phyloP scores from a whole-genome alignment of 306 rosid species.

The Calophaca sinica region DNA sequence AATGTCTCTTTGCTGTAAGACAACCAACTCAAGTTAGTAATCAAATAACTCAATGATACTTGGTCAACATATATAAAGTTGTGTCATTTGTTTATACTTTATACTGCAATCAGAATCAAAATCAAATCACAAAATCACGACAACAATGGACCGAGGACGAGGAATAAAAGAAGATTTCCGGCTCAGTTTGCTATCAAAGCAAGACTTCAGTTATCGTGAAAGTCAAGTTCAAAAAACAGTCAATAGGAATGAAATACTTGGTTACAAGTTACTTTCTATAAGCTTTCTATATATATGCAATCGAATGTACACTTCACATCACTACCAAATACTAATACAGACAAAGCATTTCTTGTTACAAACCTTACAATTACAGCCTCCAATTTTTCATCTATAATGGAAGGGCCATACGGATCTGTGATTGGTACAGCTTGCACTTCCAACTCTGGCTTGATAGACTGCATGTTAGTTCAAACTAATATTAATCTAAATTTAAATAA shows the following conservation, averaged over 20 bases:
- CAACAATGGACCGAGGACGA: conserved; percentile 2
- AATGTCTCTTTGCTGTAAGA: conserved; percentile 88
- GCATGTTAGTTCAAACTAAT: conserved; percentile 37
- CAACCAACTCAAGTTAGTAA: conserved; percentile 44
- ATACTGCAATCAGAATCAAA: background rate
- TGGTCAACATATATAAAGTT: conserved; percentile 26
- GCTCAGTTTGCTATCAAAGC: conserved; percentile 28
- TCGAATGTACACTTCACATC: conserved; percentile 17
- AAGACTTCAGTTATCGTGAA: background rate
- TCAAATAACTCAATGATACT: conserved; percentile 16
- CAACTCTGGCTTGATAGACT: conserved; percentile 87
- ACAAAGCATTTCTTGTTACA: conserved; percentile 31
- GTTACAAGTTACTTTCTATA: conserved; percentile 13
- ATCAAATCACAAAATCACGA: conserved; percentile 34
- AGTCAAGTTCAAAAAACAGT: background rate
- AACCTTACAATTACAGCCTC: conserved; percentile 96
- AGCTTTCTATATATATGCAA: conserved; percentile 11
- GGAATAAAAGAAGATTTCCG: background rate
- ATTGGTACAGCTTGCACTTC: conserved; percentile 83
- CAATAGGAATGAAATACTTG: conserved; percentile 14
- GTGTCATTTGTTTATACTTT: conserved; percentile 20
- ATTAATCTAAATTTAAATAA: conserved; percentile 10
- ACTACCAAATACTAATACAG: conserved; percentile 27
- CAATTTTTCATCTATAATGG: conserved; percentile 79
- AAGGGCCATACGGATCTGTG: conserved; percentile 92